A percentile compares a stretch with the other conserved stretches of the same genome.
Conservation (phyloP, 805 yeast species). For the Pichia heedii region DNA sequence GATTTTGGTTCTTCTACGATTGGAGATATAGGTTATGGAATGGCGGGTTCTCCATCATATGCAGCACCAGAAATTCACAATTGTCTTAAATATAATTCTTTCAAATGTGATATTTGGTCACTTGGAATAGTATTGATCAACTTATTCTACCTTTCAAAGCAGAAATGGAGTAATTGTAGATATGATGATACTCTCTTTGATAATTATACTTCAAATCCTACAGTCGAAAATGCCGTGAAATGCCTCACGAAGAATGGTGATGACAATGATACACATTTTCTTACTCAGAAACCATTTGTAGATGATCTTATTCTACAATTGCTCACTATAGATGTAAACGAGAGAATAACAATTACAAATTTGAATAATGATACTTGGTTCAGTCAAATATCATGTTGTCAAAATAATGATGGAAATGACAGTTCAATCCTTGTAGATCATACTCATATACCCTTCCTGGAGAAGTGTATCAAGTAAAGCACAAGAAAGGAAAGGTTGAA, state of each 20-base stretch:
- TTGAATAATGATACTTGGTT: neutral
- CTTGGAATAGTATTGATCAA: slow-evolving; percentile 35
- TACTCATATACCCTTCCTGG: too few species aligned
- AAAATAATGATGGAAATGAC: neutral
- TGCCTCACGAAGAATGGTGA: neutral
- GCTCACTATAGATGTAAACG: neutral
- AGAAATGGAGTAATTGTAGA: slow-evolving; percentile 4
- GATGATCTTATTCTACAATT: slow-evolving; percentile 1
- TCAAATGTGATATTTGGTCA: slow-evolving; percentile 40
- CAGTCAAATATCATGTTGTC: neutral
- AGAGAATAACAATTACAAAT: neutral
- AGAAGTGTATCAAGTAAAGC: too few species aligned
- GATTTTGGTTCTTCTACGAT: slow-evolving; percentile 41
- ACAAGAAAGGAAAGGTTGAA: too few species aligned
- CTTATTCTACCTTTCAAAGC: slow-evolving; percentile 17
- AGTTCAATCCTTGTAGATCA: too few species aligned
- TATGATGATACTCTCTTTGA: neutral
- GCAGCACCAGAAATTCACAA: slow-evolving; percentile 41
- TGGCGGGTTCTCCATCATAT: slow-evolving; percentile 39
- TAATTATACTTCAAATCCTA: neutral
- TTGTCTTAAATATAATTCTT: slow-evolving; percentile 32
- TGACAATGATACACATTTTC: neutral
- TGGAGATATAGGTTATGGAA: slow-evolving; percentile 27
- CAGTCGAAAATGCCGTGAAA: neutral
- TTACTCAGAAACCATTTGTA: neutral